Percentiles rank a stretch among this genome's conserved stretches.
These are phyloP conservation scores for Termitomyces sp. DNA, from an alignment of 1,284 basidiomycete genomes.

Conservation along the genomic window DNA sequence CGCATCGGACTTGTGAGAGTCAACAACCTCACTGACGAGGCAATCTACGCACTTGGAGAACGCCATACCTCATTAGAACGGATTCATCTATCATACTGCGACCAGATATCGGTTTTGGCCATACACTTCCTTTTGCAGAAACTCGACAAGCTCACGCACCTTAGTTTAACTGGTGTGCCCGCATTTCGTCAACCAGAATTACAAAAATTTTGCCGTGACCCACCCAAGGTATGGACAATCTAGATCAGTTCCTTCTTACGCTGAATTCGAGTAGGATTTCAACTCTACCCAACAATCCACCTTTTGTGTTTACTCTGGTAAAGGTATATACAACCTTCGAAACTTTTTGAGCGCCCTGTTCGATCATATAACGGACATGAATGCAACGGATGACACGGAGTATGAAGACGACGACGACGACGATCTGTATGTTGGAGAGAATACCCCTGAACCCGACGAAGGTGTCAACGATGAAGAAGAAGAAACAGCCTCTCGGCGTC, in stretches of 20 bases:
- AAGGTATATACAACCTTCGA: slow-evolving; percentile 82
- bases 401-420: slow-evolving; percentile 66
- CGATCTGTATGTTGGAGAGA: slow-evolving; percentile 50
- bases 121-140: slow-evolving; percentile 88
- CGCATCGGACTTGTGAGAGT: slow-evolving; percentile 95
- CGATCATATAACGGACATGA: slow-evolving; percentile 66
- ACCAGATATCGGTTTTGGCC: slow-evolving; percentile 89
- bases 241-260: neutral
- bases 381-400: slow-evolving; percentile 67
- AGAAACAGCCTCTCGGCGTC: slow-evolving; percentile 20
- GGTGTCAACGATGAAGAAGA: slow-evolving; percentile 34
- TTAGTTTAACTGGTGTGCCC: slow-evolving; percentile 94
- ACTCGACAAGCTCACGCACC: slow-evolving; percentile 85
- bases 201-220: slow-evolving; percentile 86
- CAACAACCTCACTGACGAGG: slow-evolving; percentile 88
- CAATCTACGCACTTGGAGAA: slow-evolving; percentile 83
- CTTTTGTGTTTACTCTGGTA: slow-evolving; percentile 97
- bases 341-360: slow-evolving; percentile 71
- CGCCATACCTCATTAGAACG: slow-evolving; percentile 84
- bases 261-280: slow-evolving; percentile 63
- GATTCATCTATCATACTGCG: slow-evolving; percentile 96
- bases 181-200: slow-evolving; percentile 84
- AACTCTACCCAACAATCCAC: slow-evolving; percentile 86
- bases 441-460: slow-evolving; percentile 40
- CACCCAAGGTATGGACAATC: slow-evolving; percentile 68